A percentile compares a stretch with the other conserved stretches of the same genome.
phyloP scores from a whole-genome alignment of 257 asterid species.

The Ballota nigra region DNA sequence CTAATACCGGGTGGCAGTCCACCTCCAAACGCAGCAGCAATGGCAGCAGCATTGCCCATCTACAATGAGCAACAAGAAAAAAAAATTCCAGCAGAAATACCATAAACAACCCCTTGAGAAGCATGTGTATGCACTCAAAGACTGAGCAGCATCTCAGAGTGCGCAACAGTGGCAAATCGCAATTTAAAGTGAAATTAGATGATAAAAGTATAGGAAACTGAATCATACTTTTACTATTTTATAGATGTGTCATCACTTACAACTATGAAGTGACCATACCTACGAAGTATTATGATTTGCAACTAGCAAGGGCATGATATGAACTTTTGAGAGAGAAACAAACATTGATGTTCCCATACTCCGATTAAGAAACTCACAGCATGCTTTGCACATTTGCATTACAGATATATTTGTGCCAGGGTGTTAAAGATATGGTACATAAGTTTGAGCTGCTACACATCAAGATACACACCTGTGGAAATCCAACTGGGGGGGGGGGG shows the following conservation, averaged over 20 bases:
- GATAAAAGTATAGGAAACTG: background rate
- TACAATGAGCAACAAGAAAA: constrained; percentile 26
- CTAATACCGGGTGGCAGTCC: constrained; percentile 93
- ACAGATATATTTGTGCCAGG: constrained; percentile 12
- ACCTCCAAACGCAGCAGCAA: constrained; percentile 97
- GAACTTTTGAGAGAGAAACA: background rate
- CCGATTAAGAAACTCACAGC: constrained; percentile 18
- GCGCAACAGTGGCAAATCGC: background rate
- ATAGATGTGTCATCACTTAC: too few species aligned
- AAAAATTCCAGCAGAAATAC: background rate
- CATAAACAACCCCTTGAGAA: constrained; percentile 9
- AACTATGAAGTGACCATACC: background rate
- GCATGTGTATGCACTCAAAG: background rate
- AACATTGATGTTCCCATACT: constrained; percentile 12
- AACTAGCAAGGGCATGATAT: constrained; percentile 3
- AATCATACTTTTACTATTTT: too few species aligned
- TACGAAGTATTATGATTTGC: background rate
- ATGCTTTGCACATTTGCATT: constrained; percentile 11
- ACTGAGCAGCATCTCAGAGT: background rate
- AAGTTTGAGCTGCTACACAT: constrained; percentile 16
- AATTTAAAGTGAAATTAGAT: background rate
- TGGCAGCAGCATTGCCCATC: constrained; percentile 94
- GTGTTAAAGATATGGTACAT: constrained; percentile 17
- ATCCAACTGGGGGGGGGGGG: constrained; percentile 60
- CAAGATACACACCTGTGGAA: constrained; percentile 72